A percentile compares a stretch with the other conserved stretches of the same genome.
phyloP scores from a whole-genome alignment of 1,139 yeast genomes.

The Hemisphaericaspora lyxosophila region DNA sequence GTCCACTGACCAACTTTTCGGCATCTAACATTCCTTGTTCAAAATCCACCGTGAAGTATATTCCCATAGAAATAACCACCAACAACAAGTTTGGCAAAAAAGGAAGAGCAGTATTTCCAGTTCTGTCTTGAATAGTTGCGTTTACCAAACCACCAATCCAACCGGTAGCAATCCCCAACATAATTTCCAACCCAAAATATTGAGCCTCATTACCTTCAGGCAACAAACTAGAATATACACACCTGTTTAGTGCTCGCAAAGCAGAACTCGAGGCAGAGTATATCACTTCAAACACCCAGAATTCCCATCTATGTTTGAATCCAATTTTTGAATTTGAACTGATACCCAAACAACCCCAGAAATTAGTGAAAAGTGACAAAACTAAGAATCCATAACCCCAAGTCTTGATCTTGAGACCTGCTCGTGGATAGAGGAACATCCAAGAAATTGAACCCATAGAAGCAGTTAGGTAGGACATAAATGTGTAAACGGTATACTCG shows the following conservation, averaged over 20 bases:
- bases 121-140: slow-evolving; percentile 43
- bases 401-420: slow-evolving; percentile 25
- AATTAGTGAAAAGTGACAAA: slow-evolving; percentile 33
- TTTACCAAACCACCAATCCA: slow-evolving; percentile 45
- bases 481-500: slow-evolving; percentile 42
- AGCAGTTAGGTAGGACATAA: slow-evolving; percentile 37
- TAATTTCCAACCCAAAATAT: slow-evolving; percentile 43
- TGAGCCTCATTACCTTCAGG: slow-evolving; percentile 49
- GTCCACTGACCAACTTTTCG: slow-evolving; percentile 3
- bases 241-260: slow-evolving; percentile 38
- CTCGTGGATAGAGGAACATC: slow-evolving; percentile 37
- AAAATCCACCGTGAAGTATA: slow-evolving; percentile 30
- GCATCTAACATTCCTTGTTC: slow-evolving; percentile 36
- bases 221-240: slow-evolving; percentile 37
- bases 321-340: slow-evolving; percentile 28
- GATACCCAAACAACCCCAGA: slow-evolving; percentile 47
- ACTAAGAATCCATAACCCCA: slow-evolving; percentile 37
- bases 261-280: slow-evolving; percentile 38
- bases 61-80: slow-evolving; percentile 23
- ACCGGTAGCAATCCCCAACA: slow-evolving; percentile 45
- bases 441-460: slow-evolving; percentile 38
- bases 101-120: slow-evolving; percentile 40
- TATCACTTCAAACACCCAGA: slow-evolving; percentile 43
- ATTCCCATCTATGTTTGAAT: slow-evolving; percentile 45
- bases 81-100: slow-evolving; percentile 39